Percentiles rank a stretch among this genome's conserved stretches.
Conservation (phyloP, 805 yeast species). For the Lipomyces yamanashiensis region DNA sequence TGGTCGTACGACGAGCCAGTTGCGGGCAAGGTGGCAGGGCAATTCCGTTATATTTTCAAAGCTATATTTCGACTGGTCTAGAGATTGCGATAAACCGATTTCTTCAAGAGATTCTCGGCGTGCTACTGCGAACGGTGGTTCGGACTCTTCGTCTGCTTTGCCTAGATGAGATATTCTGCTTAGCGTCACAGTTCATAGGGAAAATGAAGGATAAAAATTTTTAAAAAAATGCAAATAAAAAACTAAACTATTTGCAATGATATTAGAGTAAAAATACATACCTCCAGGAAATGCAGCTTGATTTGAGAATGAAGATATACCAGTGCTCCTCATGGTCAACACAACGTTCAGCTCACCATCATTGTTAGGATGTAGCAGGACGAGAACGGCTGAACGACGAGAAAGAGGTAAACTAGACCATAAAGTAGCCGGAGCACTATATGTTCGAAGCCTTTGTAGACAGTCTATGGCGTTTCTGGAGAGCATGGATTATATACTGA, state of each 20-base stretch:
- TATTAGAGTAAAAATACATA: constrained; percentile 42
- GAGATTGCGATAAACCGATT: constrained; percentile 62
- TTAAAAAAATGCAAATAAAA: not conserved
- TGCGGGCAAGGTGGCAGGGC: constrained; percentile 82
- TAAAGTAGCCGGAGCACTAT: constrained; percentile 28
- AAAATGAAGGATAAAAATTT: not conserved
- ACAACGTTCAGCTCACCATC: constrained; percentile 76
- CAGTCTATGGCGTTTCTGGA: constrained; percentile 22
- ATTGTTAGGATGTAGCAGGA: constrained; percentile 66
- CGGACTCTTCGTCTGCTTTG: constrained; percentile 67
- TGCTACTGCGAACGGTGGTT: constrained; percentile 75
- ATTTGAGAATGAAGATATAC: constrained; percentile 77
- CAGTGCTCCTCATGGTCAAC: constrained; percentile 74
- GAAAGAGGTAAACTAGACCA: constrained; percentile 65
- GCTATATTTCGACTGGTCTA: constrained; percentile 52
- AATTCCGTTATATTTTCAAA: constrained; percentile 65
- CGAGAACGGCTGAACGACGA: constrained; percentile 79
- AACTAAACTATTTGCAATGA: constrained; percentile 48
- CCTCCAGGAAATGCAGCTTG: constrained; percentile 96
- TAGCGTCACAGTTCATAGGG: constrained; percentile 49
- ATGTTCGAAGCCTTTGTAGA: constrained; percentile 28
- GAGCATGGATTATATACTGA: not conserved
- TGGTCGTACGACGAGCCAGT: constrained; percentile 83
- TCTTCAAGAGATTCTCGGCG: constrained; percentile 87
- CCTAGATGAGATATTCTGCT: constrained; percentile 58